Percentiles rank a stretch among this genome's conserved stretches.
These are phyloP conservation scores for Kappamyces sp. DNA, from an alignment of 192 early-diverging fungal species.

Conservation along the genomic window DNA sequence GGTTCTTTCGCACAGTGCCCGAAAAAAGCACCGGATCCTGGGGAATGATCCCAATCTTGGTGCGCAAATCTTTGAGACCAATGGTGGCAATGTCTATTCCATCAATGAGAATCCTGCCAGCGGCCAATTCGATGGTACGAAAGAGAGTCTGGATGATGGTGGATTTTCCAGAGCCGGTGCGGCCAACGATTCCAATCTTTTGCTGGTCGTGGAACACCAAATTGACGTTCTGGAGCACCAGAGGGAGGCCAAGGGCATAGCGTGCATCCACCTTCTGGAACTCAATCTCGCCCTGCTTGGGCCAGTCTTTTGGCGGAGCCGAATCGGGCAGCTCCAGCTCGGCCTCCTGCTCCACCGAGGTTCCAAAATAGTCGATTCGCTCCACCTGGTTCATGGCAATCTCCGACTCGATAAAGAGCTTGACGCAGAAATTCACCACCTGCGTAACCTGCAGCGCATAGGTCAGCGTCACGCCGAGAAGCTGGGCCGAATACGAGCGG, in stretches of 20 bases:
- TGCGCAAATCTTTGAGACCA: conserved; percentile 55
- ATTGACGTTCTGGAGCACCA: conserved; percentile 18
- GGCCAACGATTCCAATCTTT: conserved; percentile 26
- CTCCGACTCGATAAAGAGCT: conserved; percentile 49
- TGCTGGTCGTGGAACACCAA: conserved; percentile 18
- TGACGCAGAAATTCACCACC: conserved; percentile 59
- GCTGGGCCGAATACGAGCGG: background rate
- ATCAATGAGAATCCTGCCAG: conserved; percentile 64
- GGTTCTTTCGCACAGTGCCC: conserved; percentile 38
- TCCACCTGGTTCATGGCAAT: conserved; percentile 42
- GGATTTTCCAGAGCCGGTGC: conserved; percentile 48
- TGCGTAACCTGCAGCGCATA: conserved; percentile 45
- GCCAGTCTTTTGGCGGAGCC: conserved; percentile 38
- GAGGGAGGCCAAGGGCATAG: conserved; percentile 33
- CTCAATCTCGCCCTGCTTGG: conserved; percentile 12
- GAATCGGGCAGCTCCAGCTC: conserved; percentile 1
- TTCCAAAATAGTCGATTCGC: conserved; percentile 37
- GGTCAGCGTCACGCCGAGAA: conserved; percentile 30
- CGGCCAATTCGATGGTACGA: conserved; percentile 32
- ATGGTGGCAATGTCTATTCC: conserved; percentile 56
- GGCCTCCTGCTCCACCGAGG: conserved; percentile 28
- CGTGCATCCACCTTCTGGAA: conserved; percentile 21
- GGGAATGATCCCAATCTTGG: conserved; percentile 62
- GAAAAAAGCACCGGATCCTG: conserved; percentile 49
- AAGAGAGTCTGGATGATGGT: conserved; percentile 37